Evolutionary conservation across 352 stramenopile genomes (phyloP).

Genomic region (Phytophthora fragariae): DNA sequence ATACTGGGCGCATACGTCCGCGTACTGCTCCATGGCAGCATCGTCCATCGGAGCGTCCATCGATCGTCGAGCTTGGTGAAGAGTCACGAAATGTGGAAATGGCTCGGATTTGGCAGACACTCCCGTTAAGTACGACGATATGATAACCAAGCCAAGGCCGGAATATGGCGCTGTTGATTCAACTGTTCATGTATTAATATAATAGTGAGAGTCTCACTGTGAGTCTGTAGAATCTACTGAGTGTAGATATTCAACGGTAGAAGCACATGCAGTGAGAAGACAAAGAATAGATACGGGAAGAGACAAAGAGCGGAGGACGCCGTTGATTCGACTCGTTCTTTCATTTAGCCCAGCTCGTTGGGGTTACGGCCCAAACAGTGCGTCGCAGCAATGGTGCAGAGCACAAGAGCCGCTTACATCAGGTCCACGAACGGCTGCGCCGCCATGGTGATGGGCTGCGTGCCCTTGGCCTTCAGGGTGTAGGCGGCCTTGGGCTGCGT

Average conservation of each 20-base stretch:
- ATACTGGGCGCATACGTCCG: conserved; percentile 33
- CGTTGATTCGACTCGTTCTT: conserved; percentile 55
- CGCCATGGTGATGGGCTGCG: conserved; percentile 96
- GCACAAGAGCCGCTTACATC: conserved; percentile 88
- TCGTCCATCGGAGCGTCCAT: conserved; percentile 56
- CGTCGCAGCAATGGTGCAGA: conserved; percentile 28
- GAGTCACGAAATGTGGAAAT: conserved; percentile 37
- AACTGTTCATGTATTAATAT: too few species aligned
- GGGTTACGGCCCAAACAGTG: conserved; percentile 36
- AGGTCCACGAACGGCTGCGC: conserved; percentile 98
- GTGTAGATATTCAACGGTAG: too few species aligned
- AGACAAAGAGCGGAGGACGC: conserved; percentile 20
- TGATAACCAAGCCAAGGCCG: neutral
- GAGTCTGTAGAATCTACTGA: too few species aligned
- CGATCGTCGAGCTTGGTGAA: conserved; percentile 11
- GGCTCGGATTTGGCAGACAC: conserved; percentile 19
- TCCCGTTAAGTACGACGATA: conserved; percentile 25
- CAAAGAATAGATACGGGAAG: neutral
- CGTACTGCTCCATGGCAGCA: conserved; percentile 75
- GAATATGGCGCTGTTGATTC: too few species aligned
- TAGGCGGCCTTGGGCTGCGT: conserved; percentile 96
- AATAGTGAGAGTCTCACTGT: too few species aligned
- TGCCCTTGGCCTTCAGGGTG: conserved; percentile 93
- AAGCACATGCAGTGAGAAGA: too few species aligned
- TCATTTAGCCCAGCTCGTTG: conserved; percentile 45